Base-by-base conservation (phyloP, 306 rosid genomes). In the Vicia villosa region DNA sequence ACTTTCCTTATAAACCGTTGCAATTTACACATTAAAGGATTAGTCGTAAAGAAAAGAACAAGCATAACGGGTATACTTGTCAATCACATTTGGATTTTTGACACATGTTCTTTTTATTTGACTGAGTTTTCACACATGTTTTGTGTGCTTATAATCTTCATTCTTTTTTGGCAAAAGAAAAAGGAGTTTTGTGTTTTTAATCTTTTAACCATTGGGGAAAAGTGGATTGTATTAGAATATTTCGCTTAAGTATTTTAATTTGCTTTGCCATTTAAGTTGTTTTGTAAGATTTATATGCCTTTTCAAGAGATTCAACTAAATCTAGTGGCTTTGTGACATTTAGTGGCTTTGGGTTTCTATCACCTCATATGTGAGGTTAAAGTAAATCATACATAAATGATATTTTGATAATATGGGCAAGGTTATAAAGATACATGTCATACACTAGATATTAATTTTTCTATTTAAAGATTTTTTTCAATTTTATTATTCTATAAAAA, bases 221-320 rank as follows among this genome's bases (percentile, higher is more conserved):
- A n/a, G n/a, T n/a, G n/a, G n/a, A n/a, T n/a, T n/a, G n/a, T n/a
- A n/a, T n/a, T n/a, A n/a, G n/a, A n/a, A n/a, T n/a, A n/a, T n/a
- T n/a, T n/a, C n/a, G n/a, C n/a, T n/a, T n/a, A n/a, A n/a, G n/a
- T n/a, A n/a, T n/a, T n/a, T n/a, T n/a, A n/a, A n/a, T 69, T 34
- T 74, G 20, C 73, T 43, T 68, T 80, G 22, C 19, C 30, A 61
- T 69, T 66, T 57, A 63, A 36, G 17, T 54, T 73, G 34, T 49
- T 69, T 79, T 67, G 65, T 52, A 73, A 75, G 79, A 47, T 8
- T 80, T 80, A 17, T 76, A 67, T 57, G 63, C 79, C 63, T 52
- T 66, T 64, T 64, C 65, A 46, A 67, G 40, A 50, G 59, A 38
- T 10, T 57, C 20, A 62, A 11, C 36, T 15, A 49, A 36, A 56